Evolutionary conservation across 768 basidiomycete genomes (phyloP), one percentile per base, ranked within the genome.

Genomic region (Pisolithus orientalis): DNA sequence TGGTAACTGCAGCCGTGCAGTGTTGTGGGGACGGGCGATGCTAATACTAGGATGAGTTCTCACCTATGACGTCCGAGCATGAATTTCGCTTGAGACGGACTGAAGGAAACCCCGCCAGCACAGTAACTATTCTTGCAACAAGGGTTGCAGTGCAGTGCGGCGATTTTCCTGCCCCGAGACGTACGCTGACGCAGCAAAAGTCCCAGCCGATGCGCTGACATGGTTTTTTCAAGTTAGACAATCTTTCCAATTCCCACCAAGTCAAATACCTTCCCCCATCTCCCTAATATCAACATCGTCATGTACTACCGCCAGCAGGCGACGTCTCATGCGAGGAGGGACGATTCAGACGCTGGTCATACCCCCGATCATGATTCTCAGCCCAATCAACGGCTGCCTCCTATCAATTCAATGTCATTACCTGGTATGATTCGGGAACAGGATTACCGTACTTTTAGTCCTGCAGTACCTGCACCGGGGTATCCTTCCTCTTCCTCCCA

Each of bases 371-470:
- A 28, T 50, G 46, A 46, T 5, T 13, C 44, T 6, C 44, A 28
- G 24, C 50, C 57, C 1, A 51, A 54, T 14, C 34, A 34, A 25
- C 38, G 32, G 51, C 58, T 55, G 16, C 52, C 53, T 27, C 44
- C 53, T 27, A 58, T 58, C 28, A 16, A 27, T 39, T 55, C 53
- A 47, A 65, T 65, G 64, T 61, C 64, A 32, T 49, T 64, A 47
- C 53, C 57, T 16, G 48, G 34, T 34, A 25, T 46, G 40, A 24
- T 47, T 10, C 51, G 43, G 25, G 32, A 32, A 16, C 42, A 55
- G 8, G 50, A 50, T 10, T 47, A 46, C 52, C 49, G 52, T 13
- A 7, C 27, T 21, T 21, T 21, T 5, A 37, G 42, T 21, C 29
- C 54, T 24, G n/a, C 53, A 34, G 17, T 24, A 8, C 28, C 55